These are phyloP conservation scores for Murraya koenigii DNA, from an alignment of 345 rosid species.

Conservation along the genomic window DNA sequence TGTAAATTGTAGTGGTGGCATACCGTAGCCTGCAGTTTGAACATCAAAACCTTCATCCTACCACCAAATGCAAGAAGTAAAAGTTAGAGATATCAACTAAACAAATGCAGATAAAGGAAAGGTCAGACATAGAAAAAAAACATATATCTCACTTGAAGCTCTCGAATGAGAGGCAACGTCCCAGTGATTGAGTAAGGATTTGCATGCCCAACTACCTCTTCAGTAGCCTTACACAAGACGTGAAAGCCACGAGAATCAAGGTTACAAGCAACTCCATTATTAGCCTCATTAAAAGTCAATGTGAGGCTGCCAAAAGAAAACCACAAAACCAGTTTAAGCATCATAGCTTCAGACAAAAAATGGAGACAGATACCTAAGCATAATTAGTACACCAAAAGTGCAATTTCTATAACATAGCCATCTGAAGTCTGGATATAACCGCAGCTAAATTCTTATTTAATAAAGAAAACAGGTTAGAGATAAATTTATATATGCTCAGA, in stretches of 20 bases:
- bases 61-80: conserved; percentile 6
- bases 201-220: conserved; percentile 85
- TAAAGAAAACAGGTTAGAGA: neutral
- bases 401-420: conserved; percentile 5
- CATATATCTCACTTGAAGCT: conserved; percentile 57
- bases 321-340: conserved; percentile 5
- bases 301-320: conserved; percentile 51
- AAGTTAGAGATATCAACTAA: neutral
- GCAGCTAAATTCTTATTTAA: neutral
- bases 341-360: neutral
- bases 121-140: neutral
- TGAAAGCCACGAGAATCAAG: conserved; percentile 89
- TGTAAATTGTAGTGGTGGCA: conserved; percentile 11
- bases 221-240: conserved; percentile 82
- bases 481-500: neutral
- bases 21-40: conserved; percentile 92
- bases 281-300: conserved; percentile 72
- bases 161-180: conserved; percentile 87
- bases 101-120: neutral
- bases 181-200: conserved; percentile 96
- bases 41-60: conserved; percentile 98
- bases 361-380: neutral
- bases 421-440: neutral
- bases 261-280: conserved; percentile 86
- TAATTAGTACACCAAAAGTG: neutral